Evolutionary conservation across 345 rosid species (phyloP).

Genomic region (Brassica rapa): DNA sequence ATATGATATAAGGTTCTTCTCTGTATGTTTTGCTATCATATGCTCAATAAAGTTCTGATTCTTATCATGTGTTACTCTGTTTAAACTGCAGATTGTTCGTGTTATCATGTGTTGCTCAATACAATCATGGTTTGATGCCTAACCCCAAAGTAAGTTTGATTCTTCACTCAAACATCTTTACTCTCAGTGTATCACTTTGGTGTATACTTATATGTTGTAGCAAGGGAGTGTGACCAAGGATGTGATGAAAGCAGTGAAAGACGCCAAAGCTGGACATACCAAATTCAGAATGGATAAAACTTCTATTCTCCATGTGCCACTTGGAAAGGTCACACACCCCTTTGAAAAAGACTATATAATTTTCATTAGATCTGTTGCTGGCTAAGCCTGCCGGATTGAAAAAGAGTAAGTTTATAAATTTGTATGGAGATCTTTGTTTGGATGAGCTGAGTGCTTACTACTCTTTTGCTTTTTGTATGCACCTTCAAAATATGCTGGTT

Average conservation of each 20-base stretch:
- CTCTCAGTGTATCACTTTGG: background rate
- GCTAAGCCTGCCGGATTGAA: slow-evolving; percentile 96
- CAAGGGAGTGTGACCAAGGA: slow-evolving; percentile 89
- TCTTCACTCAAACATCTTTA: slow-evolving; percentile 6
- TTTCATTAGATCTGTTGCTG: slow-evolving; percentile 41
- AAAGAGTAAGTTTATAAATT: slow-evolving; percentile 55
- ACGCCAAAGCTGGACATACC: slow-evolving; percentile 73
- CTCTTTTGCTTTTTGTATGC: slow-evolving; percentile 20
- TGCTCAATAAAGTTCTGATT: too few species aligned
- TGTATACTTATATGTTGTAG: slow-evolving; percentile 38
- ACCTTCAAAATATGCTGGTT: slow-evolving; percentile 96
- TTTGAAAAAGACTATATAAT: background rate
- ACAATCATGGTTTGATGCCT: slow-evolving; percentile 84
- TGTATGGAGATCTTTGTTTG: background rate
- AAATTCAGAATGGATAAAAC: slow-evolving; percentile 91
- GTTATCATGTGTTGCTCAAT: slow-evolving; percentile 12
- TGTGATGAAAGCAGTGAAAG: slow-evolving; percentile 72
- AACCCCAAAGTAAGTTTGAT: slow-evolving; percentile 68
- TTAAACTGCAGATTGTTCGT: slow-evolving; percentile 80
- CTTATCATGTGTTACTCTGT: background rate
- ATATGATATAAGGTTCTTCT: background rate
- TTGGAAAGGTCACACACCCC: slow-evolving; percentile 69
- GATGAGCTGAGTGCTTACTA: background rate
- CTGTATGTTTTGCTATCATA: background rate
- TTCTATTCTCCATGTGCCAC: slow-evolving; percentile 85